Conservation (phyloP, 352 stramenopile species). For the Globisporangium yorkense region DNA sequence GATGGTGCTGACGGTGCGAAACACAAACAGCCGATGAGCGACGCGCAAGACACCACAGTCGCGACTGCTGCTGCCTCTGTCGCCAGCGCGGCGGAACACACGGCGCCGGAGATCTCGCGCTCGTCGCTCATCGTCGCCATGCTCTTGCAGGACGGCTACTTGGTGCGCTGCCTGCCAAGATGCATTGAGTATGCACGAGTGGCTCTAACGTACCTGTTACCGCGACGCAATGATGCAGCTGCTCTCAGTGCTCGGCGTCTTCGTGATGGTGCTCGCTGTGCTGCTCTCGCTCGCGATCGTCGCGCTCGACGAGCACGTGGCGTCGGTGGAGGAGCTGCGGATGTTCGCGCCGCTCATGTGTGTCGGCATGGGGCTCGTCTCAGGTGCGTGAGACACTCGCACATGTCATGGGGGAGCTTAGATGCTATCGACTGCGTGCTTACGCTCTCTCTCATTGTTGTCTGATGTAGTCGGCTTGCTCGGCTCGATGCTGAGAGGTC, state of each 20-base stretch:
- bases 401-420: not conserved
- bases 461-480: slow-evolving; percentile 25
- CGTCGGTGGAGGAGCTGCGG: slow-evolving; percentile 46
- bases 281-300: slow-evolving; percentile 48
- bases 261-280: slow-evolving; percentile 46
- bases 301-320: slow-evolving; percentile 29
- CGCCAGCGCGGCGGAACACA: not conserved
- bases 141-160: slow-evolving; percentile 39
- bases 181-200: not conserved
- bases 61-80: not conserved
- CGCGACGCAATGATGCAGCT: slow-evolving; percentile 13
- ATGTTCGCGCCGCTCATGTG: slow-evolving; percentile 68
- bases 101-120: slow-evolving; percentile 11
- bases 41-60: not conserved
- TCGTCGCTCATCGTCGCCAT: slow-evolving; percentile 31
- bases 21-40: slow-evolving; percentile 11
- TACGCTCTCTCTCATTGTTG: not conserved
- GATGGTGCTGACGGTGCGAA: not conserved
- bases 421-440: too few relatives aligned
- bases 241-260: slow-evolving; percentile 42
- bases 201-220: not conserved
- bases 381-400: slow-evolving; percentile 12
- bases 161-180: slow-evolving; percentile 19
- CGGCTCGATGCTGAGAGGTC: slow-evolving; percentile 33
- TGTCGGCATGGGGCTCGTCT: slow-evolving; percentile 49